Evolutionary conservation across 192 early-diverging fungal species (phyloP), one percentile per base, ranked within the genome.

Genomic region (Chytriomyces confervae): DNA sequence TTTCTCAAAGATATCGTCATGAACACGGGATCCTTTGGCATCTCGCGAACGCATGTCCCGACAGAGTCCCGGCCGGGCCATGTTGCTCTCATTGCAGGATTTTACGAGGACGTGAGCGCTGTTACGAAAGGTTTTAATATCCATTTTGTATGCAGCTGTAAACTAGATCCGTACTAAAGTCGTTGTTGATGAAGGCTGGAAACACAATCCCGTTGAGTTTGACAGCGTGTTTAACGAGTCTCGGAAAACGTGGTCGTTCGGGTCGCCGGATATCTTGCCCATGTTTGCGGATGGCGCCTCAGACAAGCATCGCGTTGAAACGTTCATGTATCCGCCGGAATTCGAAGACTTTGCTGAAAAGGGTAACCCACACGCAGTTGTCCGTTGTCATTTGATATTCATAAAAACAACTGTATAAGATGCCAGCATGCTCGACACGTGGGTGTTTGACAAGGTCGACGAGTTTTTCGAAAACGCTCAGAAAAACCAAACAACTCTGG

Each of bases 101-200:
- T 98, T 80, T 98, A 98, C 83, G 97, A 98, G 82, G 97, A 98
- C 85, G 95, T 97, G 62, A 96, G 94, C 84, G 97, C 97, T 4
- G 97, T 98, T 24, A 98, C 96, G 6, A 96, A 94, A 83, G 95
- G 93, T 93, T 69, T 50, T 61, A 7, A 8, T 27, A 24, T 7
- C 50, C 13, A 6, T 69, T 48, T 20, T 82, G n/a, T 79, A 27
- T 18, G 3, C 13, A 23, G 66, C 24, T 24, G 61, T 13, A 20
- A 44, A 20, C 20, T 50, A 11, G 70, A 64, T 53, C 18, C 53
- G 50, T 29, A 18, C 57, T 13, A 13, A 53, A 66, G 45, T 36
- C 36, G 36, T 36, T 36, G 1, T 36, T 36, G 36, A 36, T 36
- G 36, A 62, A 94, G 93, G 96, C 8, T 98, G 97, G 97, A 94